phyloP scores from a whole-genome alignment of 208 protist species.

The Crithidia brevicula region DNA sequence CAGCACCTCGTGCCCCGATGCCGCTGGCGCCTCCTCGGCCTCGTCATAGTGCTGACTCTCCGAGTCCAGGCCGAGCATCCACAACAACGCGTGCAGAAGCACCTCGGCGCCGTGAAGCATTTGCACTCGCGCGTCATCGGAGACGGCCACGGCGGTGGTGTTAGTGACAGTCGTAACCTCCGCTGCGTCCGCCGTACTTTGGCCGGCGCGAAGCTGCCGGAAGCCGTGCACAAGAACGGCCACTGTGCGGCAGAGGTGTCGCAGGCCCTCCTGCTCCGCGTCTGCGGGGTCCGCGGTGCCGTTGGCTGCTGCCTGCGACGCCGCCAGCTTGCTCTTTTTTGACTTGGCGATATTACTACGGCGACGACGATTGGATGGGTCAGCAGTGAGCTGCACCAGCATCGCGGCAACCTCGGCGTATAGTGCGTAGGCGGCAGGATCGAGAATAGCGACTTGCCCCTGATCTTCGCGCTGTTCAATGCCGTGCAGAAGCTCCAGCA shows the following conservation, averaged over 20 bases:
- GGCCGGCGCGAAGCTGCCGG: constrained; percentile 23
- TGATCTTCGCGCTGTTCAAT: constrained; percentile 23
- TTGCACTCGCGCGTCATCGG: constrained; percentile 40
- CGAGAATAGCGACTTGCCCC: background rate
- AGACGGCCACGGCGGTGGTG: background rate
- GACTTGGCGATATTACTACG: constrained; percentile 1
- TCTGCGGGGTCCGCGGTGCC: background rate
- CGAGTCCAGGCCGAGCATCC: constrained; percentile 43
- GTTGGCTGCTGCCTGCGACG: background rate
- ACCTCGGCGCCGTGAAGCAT: constrained; percentile 74
- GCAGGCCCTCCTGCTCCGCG: constrained; percentile 39
- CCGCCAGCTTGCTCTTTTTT: constrained; percentile 16
- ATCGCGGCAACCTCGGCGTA: constrained; percentile 69
- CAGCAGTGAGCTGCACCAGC: constrained; percentile 47
- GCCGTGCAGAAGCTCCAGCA: constrained; percentile 30
- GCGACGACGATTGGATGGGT: background rate
- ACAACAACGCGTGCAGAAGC: constrained; percentile 59
- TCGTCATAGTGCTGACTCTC: constrained; percentile 14
- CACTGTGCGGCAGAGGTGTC: constrained; percentile 55
- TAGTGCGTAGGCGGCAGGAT: constrained; percentile 48
- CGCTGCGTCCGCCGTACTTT: background rate
- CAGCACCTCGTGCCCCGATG: constrained; percentile 15
- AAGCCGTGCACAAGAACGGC: constrained; percentile 56
- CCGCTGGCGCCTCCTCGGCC: background rate
- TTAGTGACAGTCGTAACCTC: background rate